Evolutionary conservation across 345 rosid species (phyloP).

Genomic region (Gossypium rotundifolium): DNA sequence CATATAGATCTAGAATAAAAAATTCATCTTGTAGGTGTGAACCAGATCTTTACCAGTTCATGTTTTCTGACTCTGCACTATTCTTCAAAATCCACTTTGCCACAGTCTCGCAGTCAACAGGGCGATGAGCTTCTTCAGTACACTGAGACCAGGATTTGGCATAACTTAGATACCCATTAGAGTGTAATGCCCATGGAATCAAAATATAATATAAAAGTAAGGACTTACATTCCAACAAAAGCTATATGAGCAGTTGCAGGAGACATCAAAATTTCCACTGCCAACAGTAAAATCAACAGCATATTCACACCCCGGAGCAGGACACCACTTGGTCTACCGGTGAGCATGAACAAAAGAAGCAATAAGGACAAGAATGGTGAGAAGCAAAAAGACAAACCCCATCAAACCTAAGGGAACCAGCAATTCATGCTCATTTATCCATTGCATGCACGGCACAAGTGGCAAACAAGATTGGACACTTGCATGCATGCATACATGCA

Average conservation of each 20-base stretch:
- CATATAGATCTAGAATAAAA: neutral
- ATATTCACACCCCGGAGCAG: slow-evolving; percentile 93
- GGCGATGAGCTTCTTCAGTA: slow-evolving; percentile 98
- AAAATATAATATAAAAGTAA: neutral
- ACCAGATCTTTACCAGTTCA: slow-evolving; percentile 71
- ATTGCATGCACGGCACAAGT: neutral
- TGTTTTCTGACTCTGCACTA: slow-evolving; percentile 97
- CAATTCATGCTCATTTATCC: neutral
- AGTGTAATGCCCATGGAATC: neutral
- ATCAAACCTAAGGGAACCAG: neutral
- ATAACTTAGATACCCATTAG: neutral
- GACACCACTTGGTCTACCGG: slow-evolving; percentile 94
- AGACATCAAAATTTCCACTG: slow-evolving; percentile 72
- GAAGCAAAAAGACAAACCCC: neutral
- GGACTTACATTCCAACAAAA: slow-evolving; percentile 92
- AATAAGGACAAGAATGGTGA: neutral
- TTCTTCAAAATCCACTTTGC: slow-evolving; percentile 91
- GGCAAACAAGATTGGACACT: neutral
- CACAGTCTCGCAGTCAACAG: slow-evolving; percentile 91
- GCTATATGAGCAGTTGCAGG: slow-evolving; percentile 68
- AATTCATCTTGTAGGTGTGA: neutral
- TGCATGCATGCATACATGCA: neutral
- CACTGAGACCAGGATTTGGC: slow-evolving; percentile 46
- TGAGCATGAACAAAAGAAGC: slow-evolving; percentile 1
- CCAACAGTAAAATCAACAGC: slow-evolving; percentile 85